Evolutionary conservation across 2,329 filamentous ascomycete genomes (phyloP).

Genomic region (Cladophialophora exuberans): DNA sequence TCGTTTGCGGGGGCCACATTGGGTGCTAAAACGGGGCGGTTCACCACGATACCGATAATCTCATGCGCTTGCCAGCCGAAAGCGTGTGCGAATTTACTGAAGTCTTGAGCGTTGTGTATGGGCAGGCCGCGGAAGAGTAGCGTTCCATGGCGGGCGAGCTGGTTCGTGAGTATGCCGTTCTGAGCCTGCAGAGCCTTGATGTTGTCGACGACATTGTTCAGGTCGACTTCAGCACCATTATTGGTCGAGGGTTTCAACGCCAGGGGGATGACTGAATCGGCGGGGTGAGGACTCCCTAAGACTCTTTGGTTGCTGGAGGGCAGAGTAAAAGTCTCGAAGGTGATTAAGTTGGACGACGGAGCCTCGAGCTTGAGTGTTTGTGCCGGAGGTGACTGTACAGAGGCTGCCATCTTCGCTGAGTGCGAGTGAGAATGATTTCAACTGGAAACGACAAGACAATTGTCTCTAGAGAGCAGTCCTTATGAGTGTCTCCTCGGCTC

Average conservation of each 20-base stretch:
- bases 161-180: conserved; percentile 43
- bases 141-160: conserved; percentile 50
- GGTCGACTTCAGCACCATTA: conserved; percentile 30
- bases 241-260: conserved; percentile 42
- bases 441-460: too few relatives aligned
- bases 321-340: conserved; percentile 46
- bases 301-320: conserved; percentile 47
- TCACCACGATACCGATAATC: conserved; percentile 56
- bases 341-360: conserved; percentile 26
- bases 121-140: conserved; percentile 53
- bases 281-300: conserved; percentile 45
- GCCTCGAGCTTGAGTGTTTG: conserved; percentile 31
- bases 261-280: conserved; percentile 44
- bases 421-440: neutral
- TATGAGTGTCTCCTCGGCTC: too few relatives aligned
- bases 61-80: conserved; percentile 55
- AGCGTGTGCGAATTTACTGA: conserved; percentile 54
- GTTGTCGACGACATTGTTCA: conserved; percentile 42
- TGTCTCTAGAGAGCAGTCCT: too few relatives aligned
- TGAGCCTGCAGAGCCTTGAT: conserved; percentile 44
- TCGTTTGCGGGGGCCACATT: conserved; percentile 55
- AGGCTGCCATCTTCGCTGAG: conserved; percentile 14
- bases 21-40: conserved; percentile 48
- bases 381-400: conserved; percentile 10
- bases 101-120: conserved; percentile 50